phyloP scores from a whole-genome alignment of 176 grass and related monocot species.

The Triticum dicoccoides region DNA sequence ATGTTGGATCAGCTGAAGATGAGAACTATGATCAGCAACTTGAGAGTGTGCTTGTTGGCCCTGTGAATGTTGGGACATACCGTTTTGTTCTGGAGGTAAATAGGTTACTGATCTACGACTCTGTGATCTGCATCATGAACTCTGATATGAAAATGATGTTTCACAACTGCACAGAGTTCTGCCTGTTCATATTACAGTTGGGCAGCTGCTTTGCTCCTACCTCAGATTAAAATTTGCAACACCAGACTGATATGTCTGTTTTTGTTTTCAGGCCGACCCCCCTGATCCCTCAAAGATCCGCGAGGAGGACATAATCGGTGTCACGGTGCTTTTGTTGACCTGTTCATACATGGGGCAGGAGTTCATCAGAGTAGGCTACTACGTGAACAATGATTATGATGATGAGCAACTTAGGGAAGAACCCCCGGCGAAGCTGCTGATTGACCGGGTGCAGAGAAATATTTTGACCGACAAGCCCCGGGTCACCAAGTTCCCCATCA shows the following conservation, averaged over 20 bases:
- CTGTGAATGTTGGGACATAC: conserved; percentile 93
- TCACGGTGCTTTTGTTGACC: conserved; percentile 86
- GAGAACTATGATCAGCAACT: conserved; percentile 92
- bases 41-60: conserved; percentile 95
- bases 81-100: conserved; percentile 92
- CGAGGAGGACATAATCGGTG: conserved; percentile 97
- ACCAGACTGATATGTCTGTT: background rate
- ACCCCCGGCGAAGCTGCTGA: conserved; percentile 63
- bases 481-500: conserved; percentile 94
- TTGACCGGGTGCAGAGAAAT: conserved; percentile 84
- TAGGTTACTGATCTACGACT: background rate
- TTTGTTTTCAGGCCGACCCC: conserved; percentile 70
- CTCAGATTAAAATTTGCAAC: background rate
- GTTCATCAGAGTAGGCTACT: conserved; percentile 97
- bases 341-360: conserved; percentile 96
- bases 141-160: too few species aligned
- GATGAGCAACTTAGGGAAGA: conserved; percentile 88
- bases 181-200: background rate
- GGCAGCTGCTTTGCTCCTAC: background rate
- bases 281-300: conserved; percentile 88
- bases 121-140: background rate
- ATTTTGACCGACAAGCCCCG: conserved; percentile 92
- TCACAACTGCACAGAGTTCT: background rate
- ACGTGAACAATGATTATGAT: conserved; percentile 96
- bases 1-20: conserved; percentile 95